phyloP scores from a whole-genome alignment of 2,329 filamentous ascomycete species.

The Amylocarpus encephaloides region DNA sequence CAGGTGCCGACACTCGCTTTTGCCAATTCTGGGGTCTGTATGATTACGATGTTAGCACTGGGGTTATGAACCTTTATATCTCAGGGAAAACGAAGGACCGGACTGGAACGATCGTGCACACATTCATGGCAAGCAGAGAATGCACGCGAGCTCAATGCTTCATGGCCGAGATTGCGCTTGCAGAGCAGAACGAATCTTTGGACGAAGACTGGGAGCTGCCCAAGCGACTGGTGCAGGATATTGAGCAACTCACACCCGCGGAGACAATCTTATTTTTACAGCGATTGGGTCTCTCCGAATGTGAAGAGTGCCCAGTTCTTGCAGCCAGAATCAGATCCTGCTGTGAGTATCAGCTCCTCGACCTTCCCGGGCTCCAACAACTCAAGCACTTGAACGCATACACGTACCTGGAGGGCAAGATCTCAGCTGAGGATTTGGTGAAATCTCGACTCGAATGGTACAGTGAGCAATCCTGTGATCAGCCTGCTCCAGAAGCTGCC shows the following conservation, averaged over 20 bases:
- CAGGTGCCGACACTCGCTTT: slow-evolving; percentile 23
- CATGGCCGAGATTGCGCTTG: slow-evolving; percentile 34
- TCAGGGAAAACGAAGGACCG: slow-evolving; percentile 26
- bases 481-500: slow-evolving; percentile 31
- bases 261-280: slow-evolving; percentile 36
- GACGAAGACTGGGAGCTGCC: slow-evolving; percentile 29
- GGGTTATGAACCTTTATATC: slow-evolving; percentile 32
- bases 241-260: slow-evolving; percentile 36
- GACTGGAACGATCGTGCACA: slow-evolving; percentile 37
- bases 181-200: slow-evolving; percentile 24
- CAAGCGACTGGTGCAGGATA: slow-evolving; percentile 37
- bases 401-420: slow-evolving; percentile 35
- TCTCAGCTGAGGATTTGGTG: slow-evolving; percentile 32
- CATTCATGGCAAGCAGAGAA: slow-evolving; percentile 38
- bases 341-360: slow-evolving; percentile 30
- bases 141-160: slow-evolving; percentile 36
- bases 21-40: slow-evolving; percentile 34
- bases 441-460: slow-evolving; percentile 37
- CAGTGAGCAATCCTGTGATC: slow-evolving; percentile 30
- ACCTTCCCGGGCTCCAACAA: slow-evolving; percentile 35
- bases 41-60: slow-evolving; percentile 13
- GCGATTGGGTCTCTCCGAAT: slow-evolving; percentile 18
- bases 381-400: slow-evolving; percentile 35
- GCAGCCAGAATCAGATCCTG: slow-evolving; percentile 4
- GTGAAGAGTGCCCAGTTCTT: slow-evolving; percentile 25